Conservation (phyloP, 176 grass and related monocot species). For the Saccharum officinarum region DNA sequence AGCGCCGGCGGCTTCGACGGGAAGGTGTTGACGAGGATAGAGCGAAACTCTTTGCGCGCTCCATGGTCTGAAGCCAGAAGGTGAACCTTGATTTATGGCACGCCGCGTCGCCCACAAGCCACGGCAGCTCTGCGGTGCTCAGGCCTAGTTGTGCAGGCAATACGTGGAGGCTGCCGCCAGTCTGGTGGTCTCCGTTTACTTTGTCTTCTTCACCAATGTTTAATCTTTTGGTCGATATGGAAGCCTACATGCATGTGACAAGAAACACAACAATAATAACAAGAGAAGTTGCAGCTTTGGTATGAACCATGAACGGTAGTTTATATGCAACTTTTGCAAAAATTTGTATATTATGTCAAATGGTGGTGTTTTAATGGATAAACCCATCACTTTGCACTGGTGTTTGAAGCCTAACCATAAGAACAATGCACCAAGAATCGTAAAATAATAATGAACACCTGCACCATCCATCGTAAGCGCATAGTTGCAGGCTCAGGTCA, state of each 20-base stretch:
- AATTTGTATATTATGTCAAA: background rate
- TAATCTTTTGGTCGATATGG: conserved; percentile 4
- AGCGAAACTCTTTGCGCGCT: conserved; percentile 41
- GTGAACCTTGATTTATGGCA: conserved; percentile 56
- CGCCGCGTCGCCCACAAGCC: conserved; percentile 61
- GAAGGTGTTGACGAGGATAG: conserved; percentile 81
- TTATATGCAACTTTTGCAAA: background rate
- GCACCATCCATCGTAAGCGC: too few relatives aligned
- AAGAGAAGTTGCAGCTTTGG: background rate
- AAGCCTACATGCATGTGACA: conserved; percentile 41
- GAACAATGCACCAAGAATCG: too few relatives aligned
- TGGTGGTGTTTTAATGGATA: background rate
- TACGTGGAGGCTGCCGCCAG: conserved; percentile 25
- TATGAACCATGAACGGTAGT: background rate
- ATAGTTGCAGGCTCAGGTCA: background rate
- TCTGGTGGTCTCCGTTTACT: conserved; percentile 12
- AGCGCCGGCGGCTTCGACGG: conserved; percentile 10
- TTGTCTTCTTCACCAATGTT: background rate
- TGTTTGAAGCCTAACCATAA: background rate
- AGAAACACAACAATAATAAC: background rate
- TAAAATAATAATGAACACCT: too few relatives aligned
- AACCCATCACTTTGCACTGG: background rate
- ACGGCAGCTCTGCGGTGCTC: conserved; percentile 57
- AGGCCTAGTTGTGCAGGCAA: conserved; percentile 30
- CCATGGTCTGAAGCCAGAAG: conserved; percentile 67